phyloP scores from a whole-genome alignment of 1,284 basidiomycete genomes.

The Cutaneotrichosporon daszewskae region DNA sequence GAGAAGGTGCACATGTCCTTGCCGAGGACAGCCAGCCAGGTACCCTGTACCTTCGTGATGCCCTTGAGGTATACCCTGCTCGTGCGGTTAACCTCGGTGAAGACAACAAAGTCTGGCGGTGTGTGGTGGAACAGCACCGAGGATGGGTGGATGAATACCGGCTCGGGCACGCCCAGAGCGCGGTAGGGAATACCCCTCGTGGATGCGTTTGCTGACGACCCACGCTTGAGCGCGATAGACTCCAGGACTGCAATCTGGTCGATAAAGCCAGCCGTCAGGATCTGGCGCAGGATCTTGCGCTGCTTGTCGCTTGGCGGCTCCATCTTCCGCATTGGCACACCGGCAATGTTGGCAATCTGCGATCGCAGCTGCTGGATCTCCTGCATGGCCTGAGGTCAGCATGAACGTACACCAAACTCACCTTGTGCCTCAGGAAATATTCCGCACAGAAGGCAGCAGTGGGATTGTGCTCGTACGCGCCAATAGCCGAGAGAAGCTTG shows the following conservation, averaged over 20 bases:
- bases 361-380: conserved; percentile 96
- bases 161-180: conserved; percentile 73
- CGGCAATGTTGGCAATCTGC: conserved; percentile 79
- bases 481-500: conserved; percentile 81
- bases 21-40: conserved; percentile 80
- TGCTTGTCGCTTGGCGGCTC: conserved; percentile 54
- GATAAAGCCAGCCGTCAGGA: conserved; percentile 84
- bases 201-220: conserved; percentile 60
- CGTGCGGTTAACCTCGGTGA: conserved; percentile 71
- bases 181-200: conserved; percentile 77
- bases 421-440: conserved; percentile 90
- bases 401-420: conserved; percentile 41
- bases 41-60: conserved; percentile 77
- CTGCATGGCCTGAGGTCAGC: conserved; percentile 75
- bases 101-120: conserved; percentile 86
- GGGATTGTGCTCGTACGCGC: conserved; percentile 90
- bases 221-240: conserved; percentile 61
- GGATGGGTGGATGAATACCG: conserved; percentile 89
- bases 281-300: conserved; percentile 85
- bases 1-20: conserved; percentile 78
- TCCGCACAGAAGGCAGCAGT: conserved; percentile 73
- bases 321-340: conserved; percentile 57
- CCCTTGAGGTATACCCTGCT: conserved; percentile 77
- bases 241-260: conserved; percentile 93
- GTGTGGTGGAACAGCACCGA: conserved; percentile 64